Conservation (phyloP, 805 yeast genomes). For the Lipomyces yamadae region DNA sequence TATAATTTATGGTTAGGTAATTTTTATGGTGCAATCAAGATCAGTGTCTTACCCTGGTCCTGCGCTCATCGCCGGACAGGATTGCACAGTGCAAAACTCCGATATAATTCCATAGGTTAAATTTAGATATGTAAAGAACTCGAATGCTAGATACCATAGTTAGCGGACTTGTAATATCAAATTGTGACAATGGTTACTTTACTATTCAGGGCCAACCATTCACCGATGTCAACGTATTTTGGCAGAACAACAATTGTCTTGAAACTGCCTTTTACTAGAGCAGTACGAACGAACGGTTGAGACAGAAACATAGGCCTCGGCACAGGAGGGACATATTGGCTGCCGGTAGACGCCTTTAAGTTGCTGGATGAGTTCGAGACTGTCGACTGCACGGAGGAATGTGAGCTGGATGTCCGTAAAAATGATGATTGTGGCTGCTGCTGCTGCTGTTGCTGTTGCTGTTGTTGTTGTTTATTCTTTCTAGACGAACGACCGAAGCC, state of each 20-base stretch:
- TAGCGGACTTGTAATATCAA: neutral
- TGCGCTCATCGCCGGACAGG: constrained; percentile 92
- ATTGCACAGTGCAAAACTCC: constrained; percentile 88
- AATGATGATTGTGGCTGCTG: constrained; percentile 26
- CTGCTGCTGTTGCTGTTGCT: constrained; percentile 37
- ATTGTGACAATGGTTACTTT: constrained; percentile 2
- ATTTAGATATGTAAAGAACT: constrained; percentile 80
- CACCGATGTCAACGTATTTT: constrained; percentile 89
- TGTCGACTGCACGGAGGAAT: constrained; percentile 16
- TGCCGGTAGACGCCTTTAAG: constrained; percentile 15
- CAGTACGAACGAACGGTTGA: constrained; percentile 92
- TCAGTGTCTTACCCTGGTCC: constrained; percentile 64
- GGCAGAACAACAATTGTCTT: constrained; percentile 95
- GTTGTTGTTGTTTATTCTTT: constrained; percentile 50
- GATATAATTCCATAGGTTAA: constrained; percentile 89
- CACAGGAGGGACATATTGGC: constrained; percentile 32
- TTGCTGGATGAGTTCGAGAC: constrained; percentile 8
- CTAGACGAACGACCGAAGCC: constrained; percentile 65
- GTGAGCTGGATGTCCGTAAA: constrained; percentile 26
- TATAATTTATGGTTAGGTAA: neutral
- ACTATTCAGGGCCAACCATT: constrained; percentile 89
- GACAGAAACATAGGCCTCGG: constrained; percentile 71
- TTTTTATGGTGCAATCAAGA: neutral
- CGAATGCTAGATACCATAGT: constrained; percentile 60
- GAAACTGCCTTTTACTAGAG: constrained; percentile 94